Evolutionary conservation across 345 rosid genomes (phyloP).

Genomic region (Abelmoschus esculentus): DNA sequence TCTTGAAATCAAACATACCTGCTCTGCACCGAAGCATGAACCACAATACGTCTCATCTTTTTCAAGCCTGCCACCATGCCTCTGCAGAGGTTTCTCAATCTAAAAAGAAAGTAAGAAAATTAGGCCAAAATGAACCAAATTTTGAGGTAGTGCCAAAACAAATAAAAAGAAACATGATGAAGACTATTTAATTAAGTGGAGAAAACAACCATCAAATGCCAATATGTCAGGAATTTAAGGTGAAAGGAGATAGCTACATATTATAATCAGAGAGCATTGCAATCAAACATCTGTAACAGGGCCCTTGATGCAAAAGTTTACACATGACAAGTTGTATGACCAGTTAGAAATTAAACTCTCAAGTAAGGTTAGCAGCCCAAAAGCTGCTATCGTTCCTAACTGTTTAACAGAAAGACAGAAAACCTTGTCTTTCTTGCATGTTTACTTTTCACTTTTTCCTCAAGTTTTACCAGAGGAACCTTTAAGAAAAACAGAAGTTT

Average conservation of each 20-base stretch:
- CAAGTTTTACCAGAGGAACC: neutral
- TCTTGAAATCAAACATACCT: slow-evolving; percentile 19
- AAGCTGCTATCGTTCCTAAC: neutral
- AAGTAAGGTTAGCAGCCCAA: neutral
- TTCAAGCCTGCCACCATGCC: slow-evolving; percentile 64
- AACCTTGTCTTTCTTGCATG: no score
- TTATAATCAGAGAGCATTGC: neutral
- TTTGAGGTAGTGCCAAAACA: neutral
- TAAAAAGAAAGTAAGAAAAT: slow-evolving; percentile 18
- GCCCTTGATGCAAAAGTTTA: neutral
- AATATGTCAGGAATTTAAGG: neutral
- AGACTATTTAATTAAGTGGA: neutral
- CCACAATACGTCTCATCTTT: slow-evolving; percentile 61
- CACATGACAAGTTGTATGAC: neutral
- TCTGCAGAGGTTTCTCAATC: slow-evolving; percentile 62
- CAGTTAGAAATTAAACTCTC: neutral
- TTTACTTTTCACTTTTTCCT: neutral
- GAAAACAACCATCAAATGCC: neutral
- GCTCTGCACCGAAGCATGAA: slow-evolving; percentile 61
- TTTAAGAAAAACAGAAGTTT: neutral
- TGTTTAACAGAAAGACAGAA: neutral
- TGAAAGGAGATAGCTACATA: neutral
- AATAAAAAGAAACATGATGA: neutral
- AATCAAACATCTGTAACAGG: neutral
- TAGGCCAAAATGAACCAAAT: neutral